Conservation (phyloP, 441 rosid genomes). For the Eruca vesicaria region DNA sequence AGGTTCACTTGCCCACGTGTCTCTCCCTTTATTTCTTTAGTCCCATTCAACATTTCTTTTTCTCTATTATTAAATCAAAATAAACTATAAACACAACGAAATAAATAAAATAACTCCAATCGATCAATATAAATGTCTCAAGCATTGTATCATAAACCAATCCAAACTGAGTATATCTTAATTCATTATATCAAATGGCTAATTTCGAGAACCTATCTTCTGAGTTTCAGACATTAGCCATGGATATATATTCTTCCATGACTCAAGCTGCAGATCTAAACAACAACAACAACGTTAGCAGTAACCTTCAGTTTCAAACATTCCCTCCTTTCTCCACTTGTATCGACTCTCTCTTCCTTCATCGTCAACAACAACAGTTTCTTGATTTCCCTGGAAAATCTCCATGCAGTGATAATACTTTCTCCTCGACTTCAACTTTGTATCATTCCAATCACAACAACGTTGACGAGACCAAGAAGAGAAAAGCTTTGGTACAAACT, state of each 20-base stretch:
- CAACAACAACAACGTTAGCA: slow-evolving; percentile 9
- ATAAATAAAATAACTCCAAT: not conserved
- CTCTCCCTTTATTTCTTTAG: slow-evolving; percentile 19
- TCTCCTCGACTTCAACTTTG: slow-evolving; percentile 25
- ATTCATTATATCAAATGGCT: slow-evolving; percentile 15
- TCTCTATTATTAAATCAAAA: slow-evolving; percentile 7
- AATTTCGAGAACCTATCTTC: slow-evolving; percentile 29
- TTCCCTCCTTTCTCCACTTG: slow-evolving; percentile 25
- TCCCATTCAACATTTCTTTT: not conserved
- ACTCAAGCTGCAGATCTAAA: slow-evolving; percentile 27
- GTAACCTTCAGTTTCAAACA: slow-evolving; percentile 25
- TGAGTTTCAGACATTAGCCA: slow-evolving; percentile 28
- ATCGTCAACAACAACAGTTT: slow-evolving; percentile 17
- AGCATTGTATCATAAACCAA: slow-evolving; percentile 15
- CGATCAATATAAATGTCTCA: slow-evolving; percentile 20
- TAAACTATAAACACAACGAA: too few species aligned
- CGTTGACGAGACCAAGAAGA: slow-evolving; percentile 18
- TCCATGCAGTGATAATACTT: not conserved
- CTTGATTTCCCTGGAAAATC: slow-evolving; percentile 3
- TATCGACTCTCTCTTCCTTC: slow-evolving; percentile 26
- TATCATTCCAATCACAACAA: slow-evolving; percentile 14
- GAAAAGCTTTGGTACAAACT: slow-evolving; percentile 14
- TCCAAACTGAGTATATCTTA: slow-evolving; percentile 8
- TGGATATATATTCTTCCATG: slow-evolving; percentile 30
- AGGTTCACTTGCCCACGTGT: slow-evolving; percentile 35